Conservation (phyloP, 768 basidiomycete species). For the Rhodosporidiobolus sp. region DNA sequence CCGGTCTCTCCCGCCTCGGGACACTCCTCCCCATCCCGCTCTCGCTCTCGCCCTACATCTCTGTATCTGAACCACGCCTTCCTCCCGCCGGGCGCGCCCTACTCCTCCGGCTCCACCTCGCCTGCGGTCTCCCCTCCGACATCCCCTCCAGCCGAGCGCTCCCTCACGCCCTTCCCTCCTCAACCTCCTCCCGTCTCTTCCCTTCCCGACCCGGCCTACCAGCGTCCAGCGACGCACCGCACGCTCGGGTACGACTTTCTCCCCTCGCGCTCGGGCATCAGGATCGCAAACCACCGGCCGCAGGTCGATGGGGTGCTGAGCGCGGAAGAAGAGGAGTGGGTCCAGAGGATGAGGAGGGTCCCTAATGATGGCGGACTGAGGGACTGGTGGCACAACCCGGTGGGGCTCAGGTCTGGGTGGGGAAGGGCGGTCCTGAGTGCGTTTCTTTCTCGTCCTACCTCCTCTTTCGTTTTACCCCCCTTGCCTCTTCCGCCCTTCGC, state of each 20-base stretch:
- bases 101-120: background rate
- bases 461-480: background rate
- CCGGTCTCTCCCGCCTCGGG: background rate
- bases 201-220: background rate
- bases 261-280: slow-evolving; percentile 1
- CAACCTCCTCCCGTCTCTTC: background rate
- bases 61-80: background rate
- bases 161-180: background rate
- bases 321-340: slow-evolving; percentile 3
- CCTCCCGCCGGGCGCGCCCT: background rate
- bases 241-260: slow-evolving; percentile 2
- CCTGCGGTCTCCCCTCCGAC: background rate
- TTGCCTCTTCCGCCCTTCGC: background rate
- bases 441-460: background rate
- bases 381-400: slow-evolving; percentile 11
- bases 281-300: background rate
- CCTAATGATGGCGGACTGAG: background rate
- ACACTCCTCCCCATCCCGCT: background rate
- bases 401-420: background rate
- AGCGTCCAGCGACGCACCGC: background rate
- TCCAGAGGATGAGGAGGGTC: background rate
- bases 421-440: slow-evolving; percentile 8
- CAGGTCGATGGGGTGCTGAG: background rate
- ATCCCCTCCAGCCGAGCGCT: background rate
- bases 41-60: background rate